Evolutionary conservation across 495 filamentous ascomycete species (phyloP).

Genomic region (Trichocladium antarcticum): DNA sequence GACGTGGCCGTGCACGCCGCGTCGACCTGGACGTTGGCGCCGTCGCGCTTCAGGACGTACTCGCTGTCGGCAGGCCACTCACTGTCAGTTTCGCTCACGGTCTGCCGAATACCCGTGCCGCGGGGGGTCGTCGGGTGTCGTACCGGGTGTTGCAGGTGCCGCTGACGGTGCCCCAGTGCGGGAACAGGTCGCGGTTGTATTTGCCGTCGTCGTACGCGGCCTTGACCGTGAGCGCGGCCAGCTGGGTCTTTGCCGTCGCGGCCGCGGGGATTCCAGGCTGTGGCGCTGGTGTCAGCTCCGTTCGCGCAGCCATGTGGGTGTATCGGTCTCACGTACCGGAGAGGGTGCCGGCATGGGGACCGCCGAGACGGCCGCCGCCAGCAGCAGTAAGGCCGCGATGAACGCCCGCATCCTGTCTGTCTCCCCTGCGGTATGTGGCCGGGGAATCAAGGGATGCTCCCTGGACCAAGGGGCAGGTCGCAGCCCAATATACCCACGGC

Average conservation of each 20-base stretch:
- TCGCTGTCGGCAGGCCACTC: conserved; percentile 36
- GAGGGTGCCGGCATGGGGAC: conserved; percentile 24
- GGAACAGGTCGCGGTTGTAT: conserved; percentile 55
- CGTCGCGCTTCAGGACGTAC: conserved; percentile 58
- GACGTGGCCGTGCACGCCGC: conserved; percentile 45
- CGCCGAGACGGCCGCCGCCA: conserved; percentile 19
- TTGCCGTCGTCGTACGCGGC: conserved; percentile 40
- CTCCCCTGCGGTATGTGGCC: neutral
- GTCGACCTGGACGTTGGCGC: conserved; percentile 41
- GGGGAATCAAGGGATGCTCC: neutral
- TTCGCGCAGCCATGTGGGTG: neutral
- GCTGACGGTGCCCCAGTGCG: conserved; percentile 52
- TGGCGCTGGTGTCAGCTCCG: neutral
- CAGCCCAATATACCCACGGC: neutral
- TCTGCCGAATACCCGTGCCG: too few relatives aligned
- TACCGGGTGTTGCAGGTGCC: conserved; percentile 48
- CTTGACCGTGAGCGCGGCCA: conserved; percentile 45
- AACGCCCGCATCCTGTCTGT: conserved; percentile 19
- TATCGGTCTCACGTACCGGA: conserved; percentile 18
- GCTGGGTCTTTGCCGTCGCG: conserved; percentile 41
- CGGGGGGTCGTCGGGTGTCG: neutral
- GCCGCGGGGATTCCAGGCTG: conserved; percentile 50
- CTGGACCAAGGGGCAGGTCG: neutral
- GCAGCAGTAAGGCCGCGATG: conserved; percentile 14
- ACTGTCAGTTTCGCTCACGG: neutral